These are phyloP conservation scores for Fennellomyces sp. DNA, from an alignment of 371 early-diverging fungal species.

Conservation along the genomic window DNA sequence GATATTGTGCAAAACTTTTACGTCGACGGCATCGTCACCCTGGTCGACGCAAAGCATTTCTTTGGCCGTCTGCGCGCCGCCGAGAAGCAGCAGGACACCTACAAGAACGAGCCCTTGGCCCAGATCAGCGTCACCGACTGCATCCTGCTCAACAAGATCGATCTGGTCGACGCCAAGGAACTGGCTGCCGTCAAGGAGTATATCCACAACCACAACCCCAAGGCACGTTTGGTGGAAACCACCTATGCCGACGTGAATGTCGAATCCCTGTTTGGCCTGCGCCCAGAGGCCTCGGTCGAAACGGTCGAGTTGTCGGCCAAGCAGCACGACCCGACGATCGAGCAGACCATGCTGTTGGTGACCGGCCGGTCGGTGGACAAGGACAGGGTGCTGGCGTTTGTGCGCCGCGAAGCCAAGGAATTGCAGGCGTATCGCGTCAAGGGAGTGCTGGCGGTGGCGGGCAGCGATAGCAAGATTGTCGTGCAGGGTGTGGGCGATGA, in stretches of 20 bases:
- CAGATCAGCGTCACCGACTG: constrained; percentile 36
- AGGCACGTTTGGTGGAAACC: constrained; percentile 15
- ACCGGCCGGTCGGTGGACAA: constrained; percentile 21
- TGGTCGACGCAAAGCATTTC: constrained; percentile 34
- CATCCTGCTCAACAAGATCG: constrained; percentile 40
- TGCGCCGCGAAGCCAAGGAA: constrained; percentile 6
- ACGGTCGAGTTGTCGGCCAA: constrained; percentile 2
- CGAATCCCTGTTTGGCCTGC: constrained; percentile 19
- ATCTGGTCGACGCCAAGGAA: constrained; percentile 19
- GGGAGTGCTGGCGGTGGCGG: constrained; percentile 25
- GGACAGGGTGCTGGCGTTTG: constrained; percentile 15
- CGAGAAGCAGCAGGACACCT: constrained; percentile 24
- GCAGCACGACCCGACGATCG: constrained; percentile 33
- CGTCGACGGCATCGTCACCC: constrained; percentile 31
- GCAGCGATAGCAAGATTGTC: constrained; percentile 21
- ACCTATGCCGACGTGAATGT: constrained; percentile 22
- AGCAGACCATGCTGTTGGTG: constrained; percentile 32
- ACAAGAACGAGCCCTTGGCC: constrained; percentile 39
- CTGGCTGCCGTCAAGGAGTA: constrained; percentile 11
- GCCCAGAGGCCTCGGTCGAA: background rate
- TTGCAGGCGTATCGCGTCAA: constrained; percentile 30
- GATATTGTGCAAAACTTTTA: constrained; percentile 38
- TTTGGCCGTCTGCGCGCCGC: constrained; percentile 2
- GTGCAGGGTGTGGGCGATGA: constrained; percentile 35
- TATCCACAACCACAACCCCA: constrained; percentile 21